phyloP scores from a whole-genome alignment of 495 filamentous ascomycete genomes.

The Penicilliopsis zonata region DNA sequence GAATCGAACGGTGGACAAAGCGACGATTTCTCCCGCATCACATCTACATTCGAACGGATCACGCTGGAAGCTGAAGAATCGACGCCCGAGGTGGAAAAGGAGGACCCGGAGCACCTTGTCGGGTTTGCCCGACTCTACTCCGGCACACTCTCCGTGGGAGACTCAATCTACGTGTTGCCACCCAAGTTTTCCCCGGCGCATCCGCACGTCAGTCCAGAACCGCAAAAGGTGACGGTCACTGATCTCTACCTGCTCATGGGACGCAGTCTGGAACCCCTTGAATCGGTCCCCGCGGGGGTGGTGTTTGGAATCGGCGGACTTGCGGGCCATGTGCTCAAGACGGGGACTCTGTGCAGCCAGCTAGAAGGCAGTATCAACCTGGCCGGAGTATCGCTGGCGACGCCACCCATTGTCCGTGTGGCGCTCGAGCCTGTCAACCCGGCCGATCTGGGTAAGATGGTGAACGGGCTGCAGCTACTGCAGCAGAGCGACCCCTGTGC shows the following conservation, averaged over 20 bases:
- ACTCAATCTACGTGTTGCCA: conserved; percentile 77
- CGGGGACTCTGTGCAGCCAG: conserved; percentile 85
- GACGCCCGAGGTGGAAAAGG: conserved; percentile 33
- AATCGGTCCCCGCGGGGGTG: conserved; percentile 80
- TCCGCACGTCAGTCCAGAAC: conserved; percentile 64
- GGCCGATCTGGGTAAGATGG: conserved; percentile 84
- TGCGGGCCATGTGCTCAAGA: conserved; percentile 85
- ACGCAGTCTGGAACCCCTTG: conserved; percentile 68
- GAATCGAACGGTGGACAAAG: conserved; percentile 32
- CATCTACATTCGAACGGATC: conserved; percentile 40
- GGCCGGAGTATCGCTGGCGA: conserved; percentile 67
- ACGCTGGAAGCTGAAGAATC: conserved; percentile 29
- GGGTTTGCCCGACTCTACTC: conserved; percentile 93
- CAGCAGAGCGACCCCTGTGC: conserved; percentile 95
- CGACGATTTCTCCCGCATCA: conserved; percentile 32
- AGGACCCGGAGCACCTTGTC: conserved; percentile 77
- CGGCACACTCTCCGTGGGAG: conserved; percentile 77
- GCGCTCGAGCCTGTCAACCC: conserved; percentile 86
- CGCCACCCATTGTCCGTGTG: conserved; percentile 86
- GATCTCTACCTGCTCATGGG: conserved; percentile 96
- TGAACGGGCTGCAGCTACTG: conserved; percentile 72
- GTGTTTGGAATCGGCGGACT: conserved; percentile 94
- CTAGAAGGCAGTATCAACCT: conserved; percentile 84
- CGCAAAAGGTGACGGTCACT: conserved; percentile 72
- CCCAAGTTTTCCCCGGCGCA: conserved; percentile 83